Conservation (phyloP, 73 alveolate species). For the Vitrella brassicaformis region DNA sequence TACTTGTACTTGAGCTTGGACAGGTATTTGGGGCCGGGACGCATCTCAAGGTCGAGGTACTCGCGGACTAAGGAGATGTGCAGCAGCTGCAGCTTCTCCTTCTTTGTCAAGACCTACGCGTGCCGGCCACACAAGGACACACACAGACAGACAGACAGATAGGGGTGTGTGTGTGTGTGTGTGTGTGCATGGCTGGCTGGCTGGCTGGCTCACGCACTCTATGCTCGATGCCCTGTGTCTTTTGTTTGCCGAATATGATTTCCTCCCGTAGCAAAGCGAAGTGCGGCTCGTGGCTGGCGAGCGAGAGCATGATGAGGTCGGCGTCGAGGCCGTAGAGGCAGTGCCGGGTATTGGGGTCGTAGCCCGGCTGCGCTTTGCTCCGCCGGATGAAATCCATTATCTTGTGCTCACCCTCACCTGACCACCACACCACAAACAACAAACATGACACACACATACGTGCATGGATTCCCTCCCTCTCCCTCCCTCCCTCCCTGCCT, state of each 20-base stretch:
- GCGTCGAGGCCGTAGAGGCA: slow-evolving; percentile 99
- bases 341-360: slow-evolving; percentile 57
- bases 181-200: not conserved
- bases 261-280: slow-evolving; percentile 34
- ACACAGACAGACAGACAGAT: not conserved
- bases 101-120: slow-evolving; percentile 12
- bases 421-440: not conserved
- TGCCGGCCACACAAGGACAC: not conserved
- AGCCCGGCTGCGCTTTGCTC: slow-evolving; percentile 58
- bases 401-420: slow-evolving; percentile 99
- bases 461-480: not conserved
- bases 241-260: not conserved
- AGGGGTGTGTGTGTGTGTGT: not conserved
- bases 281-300: slow-evolving; percentile 79
- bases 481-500: too few species aligned
- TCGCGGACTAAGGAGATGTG: slow-evolving; percentile 63
- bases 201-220: not conserved
- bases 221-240: not conserved
- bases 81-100: slow-evolving; percentile 52
- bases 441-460: not conserved
- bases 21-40: not conserved
- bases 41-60: slow-evolving; percentile 68
- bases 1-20: slow-evolving; percentile 44
- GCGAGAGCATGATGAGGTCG: slow-evolving; percentile 96
- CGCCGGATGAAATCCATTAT: slow-evolving; percentile 85